Evolutionary conservation across 2,329 filamentous ascomycete species (phyloP).

Genomic region (Bipolaris oryzae): DNA sequence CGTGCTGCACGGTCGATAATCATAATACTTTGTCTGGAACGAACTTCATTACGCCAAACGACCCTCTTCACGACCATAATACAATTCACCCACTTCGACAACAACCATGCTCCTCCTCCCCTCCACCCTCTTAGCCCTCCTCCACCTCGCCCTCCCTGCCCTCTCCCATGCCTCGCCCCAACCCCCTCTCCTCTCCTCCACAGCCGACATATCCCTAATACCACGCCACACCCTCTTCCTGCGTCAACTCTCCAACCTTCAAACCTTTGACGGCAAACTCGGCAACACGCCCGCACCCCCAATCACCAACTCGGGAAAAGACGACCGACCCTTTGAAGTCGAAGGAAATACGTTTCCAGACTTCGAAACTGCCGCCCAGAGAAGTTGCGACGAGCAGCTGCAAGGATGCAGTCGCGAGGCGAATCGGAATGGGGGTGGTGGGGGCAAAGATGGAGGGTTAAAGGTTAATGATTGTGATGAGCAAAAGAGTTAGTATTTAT

Average conservation of each 20-base stretch:
- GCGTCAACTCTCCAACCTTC: conserved; percentile 39
- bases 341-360: conserved; percentile 57
- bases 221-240: conserved; percentile 44
- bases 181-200: conserved; percentile 28
- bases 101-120: conserved; percentile 33
- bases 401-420: conserved; percentile 58
- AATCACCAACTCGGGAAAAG: conserved; percentile 55
- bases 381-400: conserved; percentile 68
- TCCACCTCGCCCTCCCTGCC: conserved; percentile 30
- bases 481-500: conserved; percentile 29
- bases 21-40: background rate
- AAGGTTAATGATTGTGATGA: conserved; percentile 30
- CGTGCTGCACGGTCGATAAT: background rate
- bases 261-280: conserved; percentile 54
- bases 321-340: conserved; percentile 52
- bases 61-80: background rate
- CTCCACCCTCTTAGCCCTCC: conserved; percentile 26
- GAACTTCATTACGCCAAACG: background rate
- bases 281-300: conserved; percentile 61
- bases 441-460: conserved; percentile 14
- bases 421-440: conserved; percentile 37
- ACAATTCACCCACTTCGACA: background rate
- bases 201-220: conserved; percentile 34
- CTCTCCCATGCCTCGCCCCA: conserved; percentile 31
- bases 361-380: conserved; percentile 61